Evolutionary conservation across 352 stramenopile genomes (phyloP).

Genomic region (Phytophthora vignae): DNA sequence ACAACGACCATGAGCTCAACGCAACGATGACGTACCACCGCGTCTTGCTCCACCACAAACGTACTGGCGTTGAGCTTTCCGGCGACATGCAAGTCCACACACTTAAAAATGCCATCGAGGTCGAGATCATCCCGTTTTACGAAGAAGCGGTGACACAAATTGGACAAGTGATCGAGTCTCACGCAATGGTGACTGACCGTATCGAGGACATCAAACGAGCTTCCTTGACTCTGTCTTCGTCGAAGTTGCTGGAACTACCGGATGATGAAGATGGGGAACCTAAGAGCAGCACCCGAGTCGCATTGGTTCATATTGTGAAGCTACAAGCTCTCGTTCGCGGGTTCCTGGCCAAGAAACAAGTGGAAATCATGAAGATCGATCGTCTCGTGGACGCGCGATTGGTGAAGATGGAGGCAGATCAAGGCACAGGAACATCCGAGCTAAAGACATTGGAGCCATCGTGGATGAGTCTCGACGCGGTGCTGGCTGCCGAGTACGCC

Average conservation of each 20-base stretch:
- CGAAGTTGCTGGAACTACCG: slow-evolving; percentile 7
- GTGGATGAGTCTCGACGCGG: slow-evolving; percentile 32
- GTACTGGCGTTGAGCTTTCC: slow-evolving; percentile 31
- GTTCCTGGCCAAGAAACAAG: slow-evolving; percentile 51
- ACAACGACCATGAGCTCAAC: slow-evolving; percentile 2
- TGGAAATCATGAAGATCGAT: slow-evolving; percentile 59
- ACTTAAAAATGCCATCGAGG: slow-evolving; percentile 34
- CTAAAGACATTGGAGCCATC: slow-evolving; percentile 19
- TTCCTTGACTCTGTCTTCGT: slow-evolving; percentile 34
- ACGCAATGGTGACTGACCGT: slow-evolving; percentile 37
- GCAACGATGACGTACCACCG: slow-evolving; percentile 44
- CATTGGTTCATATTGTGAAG: slow-evolving; percentile 34
- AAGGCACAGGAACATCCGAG: not conserved
- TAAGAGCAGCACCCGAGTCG: not conserved
- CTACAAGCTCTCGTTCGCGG: slow-evolving; percentile 58
- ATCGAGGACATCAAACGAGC: slow-evolving; percentile 44
- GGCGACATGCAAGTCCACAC: slow-evolving; percentile 31
- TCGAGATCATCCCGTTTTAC: slow-evolving; percentile 45
- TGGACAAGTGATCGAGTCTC: slow-evolving; percentile 42
- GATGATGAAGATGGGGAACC: slow-evolving; percentile 11
- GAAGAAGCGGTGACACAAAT: slow-evolving; percentile 36
- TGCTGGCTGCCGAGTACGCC: slow-evolving; percentile 27
- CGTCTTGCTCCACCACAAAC: slow-evolving; percentile 40
- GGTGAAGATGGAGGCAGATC: slow-evolving; percentile 29
- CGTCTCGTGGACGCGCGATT: slow-evolving; percentile 58